Base-by-base conservation (phyloP, 2,329 filamentous ascomycete genomes). In the Capronia americana region DNA sequence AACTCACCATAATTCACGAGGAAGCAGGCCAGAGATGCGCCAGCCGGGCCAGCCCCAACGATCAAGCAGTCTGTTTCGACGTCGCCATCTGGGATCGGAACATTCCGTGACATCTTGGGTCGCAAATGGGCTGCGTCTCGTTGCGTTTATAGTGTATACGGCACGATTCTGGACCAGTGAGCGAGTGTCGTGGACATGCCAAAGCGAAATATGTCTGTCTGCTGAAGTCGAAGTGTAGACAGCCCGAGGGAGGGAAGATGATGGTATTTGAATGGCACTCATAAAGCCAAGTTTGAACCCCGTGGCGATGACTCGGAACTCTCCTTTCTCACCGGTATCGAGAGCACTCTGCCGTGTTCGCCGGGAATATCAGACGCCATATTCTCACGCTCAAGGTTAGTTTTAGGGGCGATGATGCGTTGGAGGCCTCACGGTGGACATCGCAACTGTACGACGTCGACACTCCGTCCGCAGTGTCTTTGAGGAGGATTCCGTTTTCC, bases 1-100 rank as follows among this genome's bases (percentile, higher is more conserved):
- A 48, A 23, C 23, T 34, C 73, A 82, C 83, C 82, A 77, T 85
- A 76, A 6, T 78, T 77, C 2, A 78, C 76, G 1, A 87, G 79
- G 63, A 87, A 87, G 67, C 82, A 85, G 3, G 85, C 84, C 34
- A 87, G 74, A 0, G 83, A 77, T 4, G 83, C 84, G 1, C 85
- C 85, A 0, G 85, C 83, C 5, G 85, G 85, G 0, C 85, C 85
- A 28, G 82, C 77, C 14, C 84, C 81, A 23, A 85, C 74, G 60
- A 85, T 82, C 48, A 87, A 74, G 50, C 83, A 77, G 61, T 85
- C 82, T 0, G 80, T 82, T 57, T 80, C 73, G 44, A 81, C 56
- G 14, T 5, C 4, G 30, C 7, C 48, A 32, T 53, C 46, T 17
- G 30, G n/a, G 1, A 24, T 41, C 44, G 48, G 58, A 38, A 51